A percentile compares a stretch with the other conserved stretches of the same genome.
Evolutionary conservation across 805 yeast species (phyloP).

Genomic region (Ascoidea tarda): DNA sequence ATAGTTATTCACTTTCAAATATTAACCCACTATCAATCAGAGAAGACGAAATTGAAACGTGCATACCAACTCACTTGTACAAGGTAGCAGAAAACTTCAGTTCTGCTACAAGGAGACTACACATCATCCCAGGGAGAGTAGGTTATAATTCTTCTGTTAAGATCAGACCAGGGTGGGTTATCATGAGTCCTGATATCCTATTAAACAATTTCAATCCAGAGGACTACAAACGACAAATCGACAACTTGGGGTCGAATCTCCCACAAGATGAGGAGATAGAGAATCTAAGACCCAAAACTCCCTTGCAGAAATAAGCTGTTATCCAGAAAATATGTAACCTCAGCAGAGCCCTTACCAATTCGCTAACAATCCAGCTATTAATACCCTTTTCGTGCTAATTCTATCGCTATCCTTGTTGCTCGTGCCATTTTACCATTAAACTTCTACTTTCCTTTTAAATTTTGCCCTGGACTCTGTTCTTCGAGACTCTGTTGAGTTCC

Average conservation of each 20-base stretch:
- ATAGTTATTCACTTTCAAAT: background rate
- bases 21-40: too few species aligned
- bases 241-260: constrained; percentile 34
- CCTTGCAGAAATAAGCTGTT: constrained; percentile 21
- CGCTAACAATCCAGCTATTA: too few species aligned
- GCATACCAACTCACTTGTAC: constrained; percentile 67
- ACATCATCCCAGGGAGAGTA: constrained; percentile 64
- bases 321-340: too few species aligned
- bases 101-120: constrained; percentile 67
- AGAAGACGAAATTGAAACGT: constrained; percentile 22
- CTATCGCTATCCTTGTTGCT: too few species aligned
- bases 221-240: constrained; percentile 29
- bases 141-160: constrained; percentile 51
- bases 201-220: constrained; percentile 50
- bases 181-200: constrained; percentile 72
- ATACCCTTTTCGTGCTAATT: too few species aligned
- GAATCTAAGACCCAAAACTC: constrained; percentile 72
- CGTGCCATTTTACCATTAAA: too few species aligned
- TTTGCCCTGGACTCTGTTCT: too few species aligned
- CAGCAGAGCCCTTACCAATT: too few species aligned
- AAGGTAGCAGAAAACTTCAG: constrained; percentile 81
- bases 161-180: constrained; percentile 81
- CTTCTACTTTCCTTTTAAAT: too few species aligned
- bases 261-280: constrained; percentile 69
- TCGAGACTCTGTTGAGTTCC: too few species aligned